Evolutionary conservation across 768 basidiomycete genomes (phyloP).

Genomic region (Boletus reticulatus): DNA sequence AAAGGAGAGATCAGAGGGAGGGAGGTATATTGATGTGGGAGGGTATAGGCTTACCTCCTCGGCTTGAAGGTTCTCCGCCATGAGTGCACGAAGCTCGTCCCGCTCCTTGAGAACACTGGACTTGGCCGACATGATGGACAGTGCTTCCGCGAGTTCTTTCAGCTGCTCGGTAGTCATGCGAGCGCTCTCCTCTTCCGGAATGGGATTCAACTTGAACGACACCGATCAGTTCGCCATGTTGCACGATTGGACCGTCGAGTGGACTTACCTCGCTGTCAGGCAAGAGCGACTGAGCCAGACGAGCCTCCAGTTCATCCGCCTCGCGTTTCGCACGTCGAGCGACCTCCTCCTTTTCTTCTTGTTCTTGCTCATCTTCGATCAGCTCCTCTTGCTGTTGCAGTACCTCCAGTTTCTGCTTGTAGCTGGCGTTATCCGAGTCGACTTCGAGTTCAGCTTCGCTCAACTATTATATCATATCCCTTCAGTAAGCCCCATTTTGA

Average conservation of each 20-base stretch:
- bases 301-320: conserved; percentile 75
- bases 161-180: too few species aligned
- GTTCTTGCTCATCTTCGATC: conserved; percentile 98
- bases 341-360: conserved; percentile 93
- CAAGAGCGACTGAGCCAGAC: conserved; percentile 74
- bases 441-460: conserved; percentile 98
- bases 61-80: conserved; percentile 89
- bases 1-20: background rate
- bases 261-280: conserved; percentile 83
- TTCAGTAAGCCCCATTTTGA: background rate
- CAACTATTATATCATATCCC: conserved; percentile 48
- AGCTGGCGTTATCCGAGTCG: conserved; percentile 88
- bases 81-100: conserved; percentile 83
- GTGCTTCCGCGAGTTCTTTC: too few species aligned
- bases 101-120: conserved; percentile 96
- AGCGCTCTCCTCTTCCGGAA: conserved; percentile 64
- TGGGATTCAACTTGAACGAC: conserved; percentile 54
- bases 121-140: conserved; percentile 88
- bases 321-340: conserved; percentile 85
- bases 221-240: background rate
- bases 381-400: conserved; percentile 98
- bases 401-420: conserved; percentile 98
- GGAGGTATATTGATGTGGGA: background rate
- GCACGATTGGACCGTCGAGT: background rate
- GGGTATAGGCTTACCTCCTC: conserved; percentile 59